Evolutionary conservation across 371 early-diverging fungal species (phyloP).

Genomic region (Mucor ambiguus): DNA sequence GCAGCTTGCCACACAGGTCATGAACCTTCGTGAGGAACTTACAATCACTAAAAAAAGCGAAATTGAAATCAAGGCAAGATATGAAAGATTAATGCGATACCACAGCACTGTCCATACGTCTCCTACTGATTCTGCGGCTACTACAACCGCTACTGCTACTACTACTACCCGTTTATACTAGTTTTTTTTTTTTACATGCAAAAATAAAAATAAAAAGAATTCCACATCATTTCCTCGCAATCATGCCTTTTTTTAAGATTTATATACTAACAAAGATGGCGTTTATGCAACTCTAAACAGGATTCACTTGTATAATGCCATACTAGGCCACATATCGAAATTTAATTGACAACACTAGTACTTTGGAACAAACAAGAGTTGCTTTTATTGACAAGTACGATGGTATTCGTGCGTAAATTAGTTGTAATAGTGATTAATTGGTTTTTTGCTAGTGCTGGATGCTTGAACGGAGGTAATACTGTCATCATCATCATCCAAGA

Average conservation of each 20-base stretch:
- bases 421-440: conserved; percentile 10
- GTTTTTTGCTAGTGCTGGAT: conserved; percentile 26
- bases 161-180: neutral
- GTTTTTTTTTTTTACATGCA: no score
- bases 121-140: neutral
- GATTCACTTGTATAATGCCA: neutral
- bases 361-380: neutral
- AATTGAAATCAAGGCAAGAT: conserved; percentile 3
- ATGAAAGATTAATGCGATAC: conserved; percentile 9
- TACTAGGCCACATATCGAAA: neutral
- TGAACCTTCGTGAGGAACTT: conserved; percentile 13
- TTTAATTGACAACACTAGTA: neutral
- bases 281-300: neutral
- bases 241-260: neutral
- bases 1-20: conserved; percentile 26
- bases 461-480: conserved; percentile 18
- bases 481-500: conserved; percentile 18
- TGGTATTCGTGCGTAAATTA: neutral
- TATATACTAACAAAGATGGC: neutral
- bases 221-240: neutral
- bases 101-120: neutral
- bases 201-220: neutral
- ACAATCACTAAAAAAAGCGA: conserved; percentile 11
- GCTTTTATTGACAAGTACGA: neutral
- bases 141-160: neutral